These are phyloP conservation scores for Coniochaeta hoffmannii DNA, from an alignment of 2,329 filamentous ascomycete genomes.

Conservation along the genomic window DNA sequence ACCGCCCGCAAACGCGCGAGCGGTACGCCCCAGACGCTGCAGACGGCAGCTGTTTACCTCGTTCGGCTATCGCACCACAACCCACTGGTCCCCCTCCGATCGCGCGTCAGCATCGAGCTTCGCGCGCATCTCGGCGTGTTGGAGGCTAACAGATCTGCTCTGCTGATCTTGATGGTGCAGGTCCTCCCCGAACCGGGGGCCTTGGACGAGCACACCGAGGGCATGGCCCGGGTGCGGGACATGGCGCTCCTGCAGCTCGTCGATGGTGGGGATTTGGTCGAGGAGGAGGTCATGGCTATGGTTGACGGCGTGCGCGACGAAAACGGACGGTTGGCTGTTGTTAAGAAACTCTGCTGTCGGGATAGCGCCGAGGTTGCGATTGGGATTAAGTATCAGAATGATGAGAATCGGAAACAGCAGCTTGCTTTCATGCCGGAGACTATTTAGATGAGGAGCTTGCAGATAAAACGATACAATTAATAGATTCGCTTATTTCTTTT, in stretches of 20 bases:
- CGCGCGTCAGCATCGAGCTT: conserved; percentile 19
- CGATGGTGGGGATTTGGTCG: conserved; percentile 19
- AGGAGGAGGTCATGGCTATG: conserved; percentile 20
- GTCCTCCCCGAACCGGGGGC: conserved; percentile 17
- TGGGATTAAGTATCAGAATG: neutral
- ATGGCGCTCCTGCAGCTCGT: conserved; percentile 21
- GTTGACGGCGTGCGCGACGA: conserved; percentile 9
- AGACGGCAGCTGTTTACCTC: conserved; percentile 26
- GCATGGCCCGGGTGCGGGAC: conserved; percentile 18
- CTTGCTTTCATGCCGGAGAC: neutral
- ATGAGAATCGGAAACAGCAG: neutral
- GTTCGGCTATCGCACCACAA: conserved; percentile 15
- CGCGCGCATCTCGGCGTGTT: conserved; percentile 23
- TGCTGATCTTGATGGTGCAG: conserved; percentile 19
- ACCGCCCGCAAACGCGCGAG: conserved; percentile 12
- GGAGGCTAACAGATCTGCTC: conserved; percentile 14
- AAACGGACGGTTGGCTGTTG: neutral
- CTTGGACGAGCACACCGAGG: conserved; percentile 14
- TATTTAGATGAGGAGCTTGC: neutral
- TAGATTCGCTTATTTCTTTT: too few relatives aligned
- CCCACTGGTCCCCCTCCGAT: conserved; percentile 1
- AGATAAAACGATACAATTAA: too few relatives aligned
- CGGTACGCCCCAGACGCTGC: conserved; percentile 17
- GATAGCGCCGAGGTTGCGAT: neutral
- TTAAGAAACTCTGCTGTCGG: neutral